Base-by-base conservation (phyloP, 306 rosid genomes). In the Prunus armeniaca region DNA sequence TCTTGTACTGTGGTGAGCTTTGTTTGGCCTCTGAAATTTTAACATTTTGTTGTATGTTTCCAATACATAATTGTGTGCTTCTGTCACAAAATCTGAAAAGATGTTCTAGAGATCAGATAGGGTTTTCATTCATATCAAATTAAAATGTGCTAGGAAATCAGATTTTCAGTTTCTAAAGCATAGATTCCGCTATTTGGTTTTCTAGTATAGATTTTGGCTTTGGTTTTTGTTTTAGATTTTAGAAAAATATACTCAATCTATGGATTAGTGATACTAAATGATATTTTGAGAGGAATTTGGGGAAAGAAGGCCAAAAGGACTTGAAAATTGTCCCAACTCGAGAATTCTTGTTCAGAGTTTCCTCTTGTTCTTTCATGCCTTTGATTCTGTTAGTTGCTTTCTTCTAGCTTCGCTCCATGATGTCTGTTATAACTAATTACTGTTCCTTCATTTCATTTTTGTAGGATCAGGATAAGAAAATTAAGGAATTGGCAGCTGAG, bases 381-480 rank as follows among this genome's bases (percentile, higher is more conserved):
- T 10, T 68, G 38, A 24, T 46, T 63, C 2, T 4, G 20, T 27
- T 38, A 5, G 28, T 60, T 54, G 45, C 18, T 15, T 55, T 71
- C 18, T 49, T 67, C 17, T 60, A 32, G 55, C 25, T 32, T 22
- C 58, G 12, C 54, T n/a, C 24, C 51, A 34, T 17, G 34, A 15
- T 43, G 19, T 27, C 15, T 57, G 22, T 1, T 56, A 38, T 52
- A 45, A 51, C 54, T 76, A 47, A 1, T 38, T n/a, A 18, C 10
- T 2, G 13, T 65, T 52, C 56, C 15, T 77, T 14, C 2, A 43
- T 49, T 68, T 28, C 62, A 52, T 30, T 34, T 66, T 27, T 66
- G 72, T 74, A 77, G 87, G 89, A 82, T 75, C 79, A 77, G 56
- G 83, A 83, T 75, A 80, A 74, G 73, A 80, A 45, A 71, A 70